phyloP scores from a whole-genome alignment of 2,329 filamentous ascomycete species.

The Diaporthe eres region DNA sequence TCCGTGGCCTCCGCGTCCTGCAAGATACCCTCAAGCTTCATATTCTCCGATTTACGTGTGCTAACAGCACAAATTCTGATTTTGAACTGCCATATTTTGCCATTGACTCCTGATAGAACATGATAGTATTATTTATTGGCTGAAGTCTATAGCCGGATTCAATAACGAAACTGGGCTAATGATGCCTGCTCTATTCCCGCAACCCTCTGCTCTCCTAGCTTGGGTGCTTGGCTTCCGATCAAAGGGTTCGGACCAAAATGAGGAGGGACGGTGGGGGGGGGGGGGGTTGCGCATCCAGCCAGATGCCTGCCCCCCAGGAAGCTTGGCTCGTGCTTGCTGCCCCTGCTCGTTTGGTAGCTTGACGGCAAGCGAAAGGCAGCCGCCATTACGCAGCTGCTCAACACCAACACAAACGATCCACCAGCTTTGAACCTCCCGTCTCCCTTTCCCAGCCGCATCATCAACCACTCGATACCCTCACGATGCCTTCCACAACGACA shows the following conservation, averaged over 20 bases:
- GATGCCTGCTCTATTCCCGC: background rate
- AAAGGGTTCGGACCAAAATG: background rate
- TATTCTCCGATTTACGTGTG: too few relatives aligned
- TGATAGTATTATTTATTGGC: background rate
- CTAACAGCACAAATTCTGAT: background rate
- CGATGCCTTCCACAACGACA: constrained; percentile 96
- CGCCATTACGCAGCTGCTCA: constrained; percentile 33
- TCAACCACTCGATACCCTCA: constrained; percentile 49
- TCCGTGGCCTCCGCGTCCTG: background rate
- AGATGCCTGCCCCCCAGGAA: constrained; percentile 26
- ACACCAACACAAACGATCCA: constrained; percentile 41
- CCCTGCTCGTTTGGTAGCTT: constrained; percentile 25
- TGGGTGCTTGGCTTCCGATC: constrained; percentile 6
- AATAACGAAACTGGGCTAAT: background rate
- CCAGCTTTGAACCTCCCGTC: constrained; percentile 36
- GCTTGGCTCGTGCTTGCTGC: constrained; percentile 34
- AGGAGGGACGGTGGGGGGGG: background rate
- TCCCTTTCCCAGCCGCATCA: constrained; percentile 30
- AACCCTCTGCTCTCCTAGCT: background rate
- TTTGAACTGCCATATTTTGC: too few relatives aligned
- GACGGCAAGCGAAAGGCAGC: constrained; percentile 29
- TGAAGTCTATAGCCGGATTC: background rate
- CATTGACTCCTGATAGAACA: background rate
- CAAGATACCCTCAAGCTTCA: too few relatives aligned
- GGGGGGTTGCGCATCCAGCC: background rate